phyloP scores from a whole-genome alignment of 2,329 filamentous ascomycete genomes.

The Stagonosporopsis tanaceti region DNA sequence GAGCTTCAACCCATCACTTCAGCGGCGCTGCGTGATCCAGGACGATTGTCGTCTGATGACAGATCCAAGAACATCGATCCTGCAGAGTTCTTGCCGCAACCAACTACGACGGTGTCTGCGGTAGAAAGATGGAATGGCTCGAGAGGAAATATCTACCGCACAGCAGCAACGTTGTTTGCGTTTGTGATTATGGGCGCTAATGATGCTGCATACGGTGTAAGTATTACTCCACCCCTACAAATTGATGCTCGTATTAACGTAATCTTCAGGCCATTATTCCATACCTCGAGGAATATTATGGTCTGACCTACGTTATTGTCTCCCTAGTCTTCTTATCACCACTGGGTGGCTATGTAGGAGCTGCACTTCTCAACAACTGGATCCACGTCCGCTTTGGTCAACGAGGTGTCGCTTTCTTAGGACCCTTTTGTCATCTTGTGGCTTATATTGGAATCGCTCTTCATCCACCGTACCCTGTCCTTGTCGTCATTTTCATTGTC shows the following conservation, averaged over 20 bases:
- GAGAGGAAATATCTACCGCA: constrained; percentile 63
- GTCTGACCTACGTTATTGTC: constrained; percentile 66
- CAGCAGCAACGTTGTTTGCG: constrained; percentile 63
- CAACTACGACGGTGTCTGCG: constrained; percentile 50
- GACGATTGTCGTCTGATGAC: constrained; percentile 4
- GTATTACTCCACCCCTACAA: constrained; percentile 18
- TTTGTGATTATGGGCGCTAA: constrained; percentile 72
- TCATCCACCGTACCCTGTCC: constrained; percentile 71
- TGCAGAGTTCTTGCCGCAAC: constrained; percentile 52
- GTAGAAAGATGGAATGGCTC: constrained; percentile 69
- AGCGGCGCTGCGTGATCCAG: constrained; percentile 3
- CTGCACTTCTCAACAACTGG: constrained; percentile 68
- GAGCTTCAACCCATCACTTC: constrained; percentile 17
- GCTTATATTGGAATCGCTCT: constrained; percentile 70
- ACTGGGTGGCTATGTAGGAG: constrained; percentile 67
- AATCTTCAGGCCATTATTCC: constrained; percentile 17
- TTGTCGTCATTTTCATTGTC: constrained; percentile 70
- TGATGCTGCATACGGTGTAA: constrained; percentile 69
- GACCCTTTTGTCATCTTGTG: constrained; percentile 66
- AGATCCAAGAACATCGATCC: constrained; percentile 28
- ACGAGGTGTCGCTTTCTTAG: constrained; percentile 73
- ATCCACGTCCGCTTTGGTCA: constrained; percentile 71
- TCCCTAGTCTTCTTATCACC: constrained; percentile 71
- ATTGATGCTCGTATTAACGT: neutral
- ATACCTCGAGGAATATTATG: constrained; percentile 66